phyloP scores from a whole-genome alignment of 768 basidiomycete species.

The Austroboletus eburneus region DNA sequence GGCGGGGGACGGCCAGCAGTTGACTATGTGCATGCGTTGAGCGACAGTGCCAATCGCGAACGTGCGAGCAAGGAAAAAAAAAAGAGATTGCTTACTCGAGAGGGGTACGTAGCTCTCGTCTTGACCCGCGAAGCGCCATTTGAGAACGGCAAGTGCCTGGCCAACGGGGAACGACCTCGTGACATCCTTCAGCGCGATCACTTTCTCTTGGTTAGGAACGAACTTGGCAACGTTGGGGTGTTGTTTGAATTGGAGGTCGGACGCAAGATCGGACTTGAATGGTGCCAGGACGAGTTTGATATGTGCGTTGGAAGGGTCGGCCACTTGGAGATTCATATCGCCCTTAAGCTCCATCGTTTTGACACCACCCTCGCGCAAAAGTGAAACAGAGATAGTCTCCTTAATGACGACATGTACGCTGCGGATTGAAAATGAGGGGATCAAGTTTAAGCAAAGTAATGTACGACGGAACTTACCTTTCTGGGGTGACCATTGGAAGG shows the following conservation, averaged over 20 bases:
- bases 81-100: slow-evolving; percentile 59
- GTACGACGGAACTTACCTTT: slow-evolving; percentile 65
- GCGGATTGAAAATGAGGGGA: background rate
- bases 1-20: slow-evolving; percentile 93
- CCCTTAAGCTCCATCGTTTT: slow-evolving; percentile 90
- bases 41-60: background rate
- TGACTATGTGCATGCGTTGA: slow-evolving; percentile 52
- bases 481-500: slow-evolving; percentile 68
- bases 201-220: slow-evolving; percentile 55
- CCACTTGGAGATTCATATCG: slow-evolving; percentile 87
- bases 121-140: slow-evolving; percentile 87
- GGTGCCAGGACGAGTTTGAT: slow-evolving; percentile 64
- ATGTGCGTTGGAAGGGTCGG: slow-evolving; percentile 69
- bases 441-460: background rate
- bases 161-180: slow-evolving; percentile 82
- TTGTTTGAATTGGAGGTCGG: slow-evolving; percentile 89
- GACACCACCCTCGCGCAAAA: slow-evolving; percentile 88
- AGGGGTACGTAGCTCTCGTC: slow-evolving; percentile 92
- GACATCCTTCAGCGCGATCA: slow-evolving; percentile 81
- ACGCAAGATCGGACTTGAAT: slow-evolving; percentile 53
- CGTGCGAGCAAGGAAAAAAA: background rate
- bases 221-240: slow-evolving; percentile 95
- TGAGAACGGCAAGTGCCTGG: slow-evolving; percentile 81
- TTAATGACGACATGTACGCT: slow-evolving; percentile 87
- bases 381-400: slow-evolving; percentile 74